Base-by-base conservation (phyloP, 352 stramenopile genomes). In the Aphanomyces stellatus region DNA sequence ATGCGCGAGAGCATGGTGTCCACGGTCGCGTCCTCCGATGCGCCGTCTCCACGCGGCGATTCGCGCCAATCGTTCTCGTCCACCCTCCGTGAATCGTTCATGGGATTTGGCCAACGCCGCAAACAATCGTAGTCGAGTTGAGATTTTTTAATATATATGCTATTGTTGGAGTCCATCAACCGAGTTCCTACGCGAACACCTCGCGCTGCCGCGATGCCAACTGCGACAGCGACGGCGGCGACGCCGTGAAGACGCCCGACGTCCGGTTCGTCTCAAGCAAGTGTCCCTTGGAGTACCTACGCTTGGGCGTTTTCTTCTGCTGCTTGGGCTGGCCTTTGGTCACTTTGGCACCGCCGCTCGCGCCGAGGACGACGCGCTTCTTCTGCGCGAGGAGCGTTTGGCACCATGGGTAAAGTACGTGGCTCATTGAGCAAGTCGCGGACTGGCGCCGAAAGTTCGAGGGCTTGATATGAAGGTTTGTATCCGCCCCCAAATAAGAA, bases 281-380 rank as follows among this genome's bases (percentile, higher is more conserved):
- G n/a, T n/a, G n/a, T n/a, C n/a, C n/a, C n/a, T n/a, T n/a, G n/a
- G n/a, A n/a, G n/a, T n/a, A n/a, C n/a, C n/a, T n/a, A n/a, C n/a
- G n/a, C n/a, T n/a, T n/a, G n/a, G n/a, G 15, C 1, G 22, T 27
- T 53, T 13, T 22, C 24, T n/a, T 28, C 8, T 22, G 24, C 43
- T 53, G 43, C 19, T 90, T 80, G 0, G 61, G 87, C 34, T 15
- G 51, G 7, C 11, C 7, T 4, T 15, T 59, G 31, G 17, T 24
- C 27, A 40, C 10, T 19, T 30, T 24, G 51, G 22, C 22, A 59
- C 31, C 8, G 13, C 25, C 27, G 25, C 27, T 27, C 17, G 27
- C 25, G 10, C 24, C 19, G 31, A 15, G 10, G 27, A n/a, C 15
- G 27, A 59, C 22, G 24, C 51, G 25, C 17, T 15, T 19, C 19